These are phyloP conservation scores for Scedosporium boydii DNA, from an alignment of 2,329 filamentous ascomycete genomes.

Conservation along the genomic window DNA sequence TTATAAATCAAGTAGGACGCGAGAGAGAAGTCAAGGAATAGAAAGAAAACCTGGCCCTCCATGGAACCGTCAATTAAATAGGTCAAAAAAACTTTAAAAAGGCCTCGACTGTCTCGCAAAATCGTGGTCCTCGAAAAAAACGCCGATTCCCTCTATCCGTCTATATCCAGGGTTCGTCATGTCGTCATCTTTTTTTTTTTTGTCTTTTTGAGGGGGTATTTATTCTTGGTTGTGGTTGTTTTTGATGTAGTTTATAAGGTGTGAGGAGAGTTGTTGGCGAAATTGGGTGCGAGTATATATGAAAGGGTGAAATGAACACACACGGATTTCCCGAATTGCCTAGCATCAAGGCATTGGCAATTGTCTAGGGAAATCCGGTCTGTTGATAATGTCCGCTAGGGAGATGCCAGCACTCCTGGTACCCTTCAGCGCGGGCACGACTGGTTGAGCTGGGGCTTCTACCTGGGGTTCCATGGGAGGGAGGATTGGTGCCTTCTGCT, in stretches of 20 bases:
- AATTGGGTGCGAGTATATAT: neutral
- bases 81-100: neutral
- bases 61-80: neutral
- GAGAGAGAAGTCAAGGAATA: neutral
- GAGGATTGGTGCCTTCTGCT: slow-evolving; percentile 43
- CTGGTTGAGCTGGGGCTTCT: slow-evolving; percentile 38
- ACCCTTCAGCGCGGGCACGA: slow-evolving; percentile 29
- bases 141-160: slow-evolving; percentile 29
- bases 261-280: neutral
- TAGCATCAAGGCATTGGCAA: slow-evolving; percentile 2
- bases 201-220: neutral
- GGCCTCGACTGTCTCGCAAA: neutral
- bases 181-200: neutral
- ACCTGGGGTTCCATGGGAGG: slow-evolving; percentile 50
- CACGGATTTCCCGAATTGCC: neutral
- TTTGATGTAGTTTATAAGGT: neutral
- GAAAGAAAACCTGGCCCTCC: neutral
- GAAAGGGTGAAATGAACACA: neutral
- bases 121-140: slow-evolving; percentile 13
- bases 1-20: neutral
- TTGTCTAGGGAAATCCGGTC: slow-evolving; percentile 45
- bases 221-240: neutral
- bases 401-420: slow-evolving; percentile 58
- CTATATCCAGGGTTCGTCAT: slow-evolving; percentile 17
- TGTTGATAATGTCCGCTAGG: slow-evolving; percentile 86